Evolutionary conservation across 2,329 filamentous ascomycete species (phyloP), one percentile per base, ranked within the genome.

Genomic region (Setomelanomma holmii): DNA sequence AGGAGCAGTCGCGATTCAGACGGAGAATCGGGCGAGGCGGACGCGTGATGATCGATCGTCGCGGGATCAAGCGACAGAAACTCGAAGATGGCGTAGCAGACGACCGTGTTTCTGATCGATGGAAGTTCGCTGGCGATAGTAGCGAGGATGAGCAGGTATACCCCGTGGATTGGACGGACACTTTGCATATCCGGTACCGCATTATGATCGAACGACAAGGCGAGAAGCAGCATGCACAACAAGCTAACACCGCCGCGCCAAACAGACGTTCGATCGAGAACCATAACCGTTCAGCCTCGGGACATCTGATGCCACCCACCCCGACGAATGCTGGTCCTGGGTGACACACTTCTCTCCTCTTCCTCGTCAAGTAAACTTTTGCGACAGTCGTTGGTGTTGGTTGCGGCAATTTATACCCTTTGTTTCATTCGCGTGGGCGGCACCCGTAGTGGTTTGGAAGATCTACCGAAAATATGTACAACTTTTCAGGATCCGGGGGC

Each of bases 71-170:
- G 57, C 73, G 83, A 38, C 82, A 76, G 23, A 70, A 66, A 51
- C 51, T 64, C 20, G 63, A 67, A 24, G 38, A 53, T 11, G 55
- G 48, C 17, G 42, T 57, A 38, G 35, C 64, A 30, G 72, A 75
- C 43, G 69, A 74, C 34, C 70, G 72, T 39, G 53, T 69, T 17
- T 68, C 69, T 21, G 72, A 76, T 44, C 60, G 73, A 55, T 96
- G 89, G 84, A 96, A 92, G 76, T 96, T 91, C 76, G 91, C 96
- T 68, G 87, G 88, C 21, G 90, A 96, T 64, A 90, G 92, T 55
- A 88, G 89, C 57, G 91, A 93, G 45, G 89, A 92, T 51, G 85
- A 87, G 49, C 82, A 88, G 20, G 80, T 87, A 54, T 92, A 92
- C 78, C 84, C 88, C 49, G 82, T 93, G 51, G 91, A 96, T 69